Evolutionary conservation across 2,329 filamentous ascomycete species (phyloP).

Genomic region (Fusarium camptoceras): DNA sequence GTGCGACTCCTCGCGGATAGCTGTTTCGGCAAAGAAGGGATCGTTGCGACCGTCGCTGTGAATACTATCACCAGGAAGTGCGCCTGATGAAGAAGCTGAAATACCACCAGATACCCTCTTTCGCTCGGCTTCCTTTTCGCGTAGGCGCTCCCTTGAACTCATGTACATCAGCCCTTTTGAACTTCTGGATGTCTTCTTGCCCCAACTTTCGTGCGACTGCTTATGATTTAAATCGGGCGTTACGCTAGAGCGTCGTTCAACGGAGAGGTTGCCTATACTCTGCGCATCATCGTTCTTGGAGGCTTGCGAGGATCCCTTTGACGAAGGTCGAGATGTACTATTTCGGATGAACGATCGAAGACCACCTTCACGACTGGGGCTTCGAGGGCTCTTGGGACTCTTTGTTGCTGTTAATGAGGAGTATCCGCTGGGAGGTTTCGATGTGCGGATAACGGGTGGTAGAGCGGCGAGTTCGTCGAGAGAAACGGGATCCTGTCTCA

Average conservation of each 20-base stretch:
- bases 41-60: constrained; percentile 56
- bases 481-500: constrained; percentile 59
- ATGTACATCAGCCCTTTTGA: constrained; percentile 76
- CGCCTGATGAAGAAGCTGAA: constrained; percentile 44
- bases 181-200: constrained; percentile 64
- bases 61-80: constrained; percentile 54
- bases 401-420: constrained; percentile 76
- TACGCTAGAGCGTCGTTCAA: constrained; percentile 66
- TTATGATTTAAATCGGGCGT: constrained; percentile 63
- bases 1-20: constrained; percentile 67
- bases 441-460: constrained; percentile 81
- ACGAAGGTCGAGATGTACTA: constrained; percentile 66
- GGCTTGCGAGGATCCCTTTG: constrained; percentile 64
- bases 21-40: constrained; percentile 63
- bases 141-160: constrained; percentile 76
- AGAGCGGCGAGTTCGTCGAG: constrained; percentile 71
- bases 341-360: constrained; percentile 70
- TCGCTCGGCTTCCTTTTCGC: constrained; percentile 71
- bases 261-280: constrained; percentile 73
- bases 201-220: constrained; percentile 72
- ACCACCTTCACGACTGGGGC: constrained; percentile 63
- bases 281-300: constrained; percentile 69
- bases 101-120: constrained; percentile 59
- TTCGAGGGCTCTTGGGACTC: constrained; percentile 61
- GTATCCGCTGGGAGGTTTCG: constrained; percentile 82